Base-by-base conservation (phyloP, 306 rosid species). In the Clitoria ternatea region DNA sequence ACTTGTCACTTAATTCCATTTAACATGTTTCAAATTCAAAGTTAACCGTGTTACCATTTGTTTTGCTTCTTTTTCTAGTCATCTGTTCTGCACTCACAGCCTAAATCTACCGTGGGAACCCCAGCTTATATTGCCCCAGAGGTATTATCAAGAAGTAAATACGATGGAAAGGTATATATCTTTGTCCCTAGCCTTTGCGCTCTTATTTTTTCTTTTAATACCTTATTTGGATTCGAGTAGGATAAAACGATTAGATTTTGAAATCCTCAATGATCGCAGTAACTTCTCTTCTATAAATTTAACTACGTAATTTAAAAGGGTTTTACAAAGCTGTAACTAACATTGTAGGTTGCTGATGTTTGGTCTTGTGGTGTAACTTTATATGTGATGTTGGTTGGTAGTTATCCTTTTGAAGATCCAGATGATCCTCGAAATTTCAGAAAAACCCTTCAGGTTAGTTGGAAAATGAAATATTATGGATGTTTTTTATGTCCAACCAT, bases 341-440 rank as follows among this genome's bases (percentile, higher is more conserved):
- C n/a, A n/a, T n/a, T n/a, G n/a, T 64, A 90, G 99, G 87, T 95
- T 61, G 97, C 99, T 66, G 99, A 95, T 89, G 99, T 95, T 79
- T 95, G 99, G 99, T 91, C 97, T 50, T 95, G 99, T 86, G 99
- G 96, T 79, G 99, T 95, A 77, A 95, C 99, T 47, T 80, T 95
- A 35, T 95, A 95, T 81, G 99, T 95, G 79, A 95, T 95, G 99
- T 84, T 95, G 69, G 99, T 89, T 74, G 99, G 99, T 2, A 96
- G 91, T 69, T 95, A 95, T 89, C 99, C 99, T 76, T 95, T 95
- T 50, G 99, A 95, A 89, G 99, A 95, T 79, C 93, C 97, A 32
- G 96, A 89, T 66, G 96, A 95, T 69, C 96, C 99, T 7, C 89
- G 69, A 74, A 95, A 95, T 80, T 91, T 91, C 80, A 89, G 93